A percentile compares a stretch with the other conserved stretches of the same genome.
Conservation (phyloP, 1,139 yeast genomes). For the Casaregolazyma lundiana region DNA sequence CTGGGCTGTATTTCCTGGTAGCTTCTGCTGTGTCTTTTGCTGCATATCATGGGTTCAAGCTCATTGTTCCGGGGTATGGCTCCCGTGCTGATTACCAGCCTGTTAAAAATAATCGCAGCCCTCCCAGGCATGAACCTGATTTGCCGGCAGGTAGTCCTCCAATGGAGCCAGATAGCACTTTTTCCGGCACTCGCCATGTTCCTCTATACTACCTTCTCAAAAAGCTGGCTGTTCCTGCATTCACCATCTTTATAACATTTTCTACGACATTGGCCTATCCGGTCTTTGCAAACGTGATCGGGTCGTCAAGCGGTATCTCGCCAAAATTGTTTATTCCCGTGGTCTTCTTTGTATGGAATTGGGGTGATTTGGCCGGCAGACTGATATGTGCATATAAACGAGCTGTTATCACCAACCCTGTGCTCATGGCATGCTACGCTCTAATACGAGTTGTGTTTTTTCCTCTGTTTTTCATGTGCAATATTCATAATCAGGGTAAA, state of each 20-base stretch:
- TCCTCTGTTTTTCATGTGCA: constrained; percentile 46
- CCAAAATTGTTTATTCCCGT: constrained; percentile 61
- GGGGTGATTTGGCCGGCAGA: constrained; percentile 82
- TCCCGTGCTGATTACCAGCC: constrained; percentile 9
- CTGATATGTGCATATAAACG: constrained; percentile 52
- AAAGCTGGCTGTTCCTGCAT: constrained; percentile 58
- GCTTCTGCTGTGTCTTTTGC: constrained; percentile 16
- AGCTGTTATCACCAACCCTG: constrained; percentile 31
- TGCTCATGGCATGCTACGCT: constrained; percentile 20
- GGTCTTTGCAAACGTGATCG: constrained; percentile 74
- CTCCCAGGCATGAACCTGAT: constrained; percentile 7
- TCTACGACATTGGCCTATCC: constrained; percentile 80
- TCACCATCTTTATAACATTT: constrained; percentile 71
- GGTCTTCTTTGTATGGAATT: constrained; percentile 78
- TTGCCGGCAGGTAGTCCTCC: background rate
- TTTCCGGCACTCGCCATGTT: constrained; percentile 31
- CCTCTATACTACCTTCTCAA: constrained; percentile 50
- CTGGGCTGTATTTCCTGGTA: constrained; percentile 40
- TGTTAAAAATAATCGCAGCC: constrained; percentile 2
- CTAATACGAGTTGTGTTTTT: constrained; percentile 50
- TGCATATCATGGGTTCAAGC: constrained; percentile 13
- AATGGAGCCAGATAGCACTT: background rate
- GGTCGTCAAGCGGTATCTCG: constrained; percentile 48
- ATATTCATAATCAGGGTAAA: constrained; percentile 43
- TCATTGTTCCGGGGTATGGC: background rate